Evolutionary conservation across 768 basidiomycete species (phyloP).

Genomic region (Hydnomerulius pinastri): DNA sequence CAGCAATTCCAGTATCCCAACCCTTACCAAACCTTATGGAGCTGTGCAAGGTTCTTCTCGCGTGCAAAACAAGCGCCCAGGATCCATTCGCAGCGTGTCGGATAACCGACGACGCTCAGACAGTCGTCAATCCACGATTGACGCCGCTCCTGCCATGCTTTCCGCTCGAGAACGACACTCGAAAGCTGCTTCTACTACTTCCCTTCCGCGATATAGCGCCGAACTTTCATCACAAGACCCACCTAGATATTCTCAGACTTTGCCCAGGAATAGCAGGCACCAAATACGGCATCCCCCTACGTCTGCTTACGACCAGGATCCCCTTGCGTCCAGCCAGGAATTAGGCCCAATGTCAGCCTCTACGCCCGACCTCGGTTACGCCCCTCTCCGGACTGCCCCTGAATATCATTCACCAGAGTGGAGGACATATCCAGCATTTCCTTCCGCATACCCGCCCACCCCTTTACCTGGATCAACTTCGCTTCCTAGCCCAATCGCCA

Average conservation of each 20-base stretch:
- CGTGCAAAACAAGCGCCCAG: constrained; percentile 7
- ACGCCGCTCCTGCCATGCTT: constrained; percentile 1
- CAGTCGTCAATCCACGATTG: background rate
- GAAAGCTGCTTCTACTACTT: constrained; percentile 17
- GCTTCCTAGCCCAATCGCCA: constrained; percentile 25
- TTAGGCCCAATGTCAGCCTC: constrained; percentile 4
- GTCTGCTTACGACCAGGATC: constrained; percentile 42
- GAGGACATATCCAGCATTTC: constrained; percentile 73
- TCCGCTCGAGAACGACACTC: constrained; percentile 11
- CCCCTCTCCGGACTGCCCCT: constrained; percentile 28
- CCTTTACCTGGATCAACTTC: constrained; percentile 47
- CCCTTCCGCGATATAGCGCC: constrained; percentile 24
- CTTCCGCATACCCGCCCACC: constrained; percentile 76
- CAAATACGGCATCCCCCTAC: constrained; percentile 65
- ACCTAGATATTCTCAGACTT: constrained; percentile 24
- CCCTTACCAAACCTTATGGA: constrained; percentile 6
- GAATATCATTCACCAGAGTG: constrained; percentile 58
- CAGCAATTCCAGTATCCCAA: constrained; percentile 15
- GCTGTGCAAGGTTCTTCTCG: constrained; percentile 9
- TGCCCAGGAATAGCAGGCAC: constrained; percentile 27
- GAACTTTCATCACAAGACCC: constrained; percentile 23
- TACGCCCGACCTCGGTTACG: background rate
- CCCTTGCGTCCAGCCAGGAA: constrained; percentile 17
- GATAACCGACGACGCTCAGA: constrained; percentile 12
- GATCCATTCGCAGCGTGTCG: constrained; percentile 19